phyloP scores from a whole-genome alignment of 345 rosid species.

The Gossypium turneri region DNA sequence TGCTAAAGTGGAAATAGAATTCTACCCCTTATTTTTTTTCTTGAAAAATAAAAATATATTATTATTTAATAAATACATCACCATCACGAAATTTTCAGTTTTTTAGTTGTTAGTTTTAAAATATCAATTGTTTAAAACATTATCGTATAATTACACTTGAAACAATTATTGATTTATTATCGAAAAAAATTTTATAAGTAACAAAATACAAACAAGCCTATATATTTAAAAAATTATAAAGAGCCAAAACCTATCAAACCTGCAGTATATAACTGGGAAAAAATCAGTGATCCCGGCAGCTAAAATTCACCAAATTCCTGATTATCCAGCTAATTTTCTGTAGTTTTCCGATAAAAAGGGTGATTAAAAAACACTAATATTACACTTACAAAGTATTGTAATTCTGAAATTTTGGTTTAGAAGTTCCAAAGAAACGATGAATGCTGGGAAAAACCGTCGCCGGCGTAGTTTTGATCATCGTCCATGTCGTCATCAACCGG shows the following conservation, averaged over 20 bases:
- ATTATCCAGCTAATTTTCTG: not conserved
- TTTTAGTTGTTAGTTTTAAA: too few species aligned
- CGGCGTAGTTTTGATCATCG: not conserved
- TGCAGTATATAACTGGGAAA: not conserved
- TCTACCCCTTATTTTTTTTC: too few species aligned
- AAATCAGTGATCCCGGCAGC: not conserved
- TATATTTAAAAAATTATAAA: not conserved
- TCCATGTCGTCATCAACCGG: conserved; percentile 11
- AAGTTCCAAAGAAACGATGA: conserved; percentile 64
- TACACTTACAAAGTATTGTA: not conserved
- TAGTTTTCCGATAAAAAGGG: not conserved
- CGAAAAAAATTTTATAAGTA: too few species aligned
- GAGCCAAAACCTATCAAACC: not conserved
- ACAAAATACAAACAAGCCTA: not conserved
- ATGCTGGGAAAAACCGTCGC: conserved; percentile 11
- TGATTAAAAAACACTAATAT: not conserved
- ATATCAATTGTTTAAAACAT: too few species aligned
- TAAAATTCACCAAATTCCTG: conserved; percentile 8
- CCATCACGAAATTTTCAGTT: too few species aligned
- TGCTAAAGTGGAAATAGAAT: too few species aligned
- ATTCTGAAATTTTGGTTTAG: not conserved
- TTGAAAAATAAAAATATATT: too few species aligned
- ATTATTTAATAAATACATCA: too few species aligned
- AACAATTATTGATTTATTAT: too few species aligned
- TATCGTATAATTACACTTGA: too few species aligned